Base-by-base conservation (phyloP, 1,284 basidiomycete species). In the Heterobasidion annosum region DNA sequence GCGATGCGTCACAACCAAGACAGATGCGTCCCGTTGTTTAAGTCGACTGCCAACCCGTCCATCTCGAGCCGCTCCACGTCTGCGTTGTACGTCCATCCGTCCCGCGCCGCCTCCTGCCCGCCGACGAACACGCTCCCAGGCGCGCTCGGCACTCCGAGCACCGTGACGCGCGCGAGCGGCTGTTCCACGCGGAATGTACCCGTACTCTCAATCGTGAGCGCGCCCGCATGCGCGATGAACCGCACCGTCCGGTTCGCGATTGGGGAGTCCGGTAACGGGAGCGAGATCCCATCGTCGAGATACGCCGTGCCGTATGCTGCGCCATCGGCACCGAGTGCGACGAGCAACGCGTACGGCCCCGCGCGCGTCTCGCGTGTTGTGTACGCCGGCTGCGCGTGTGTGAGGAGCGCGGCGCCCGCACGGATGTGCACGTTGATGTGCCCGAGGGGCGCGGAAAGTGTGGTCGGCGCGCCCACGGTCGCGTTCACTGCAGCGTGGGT, bases 361-460 rank as follows among this genome's bases (percentile, higher is more conserved):
- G 73, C 66, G 6, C 75, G 73, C 12, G 82, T 85, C 62, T 83
- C 81, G 50, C 70, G 70, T 42, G 79, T 73, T 0, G 83, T 87
- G 64, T 83, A 83, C 7, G 68, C 77, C 2, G 83, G 77, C 52
- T 72, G 62, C 3, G 74, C 67, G 60, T 85, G 79, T 33, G 85
- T 64, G 8, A 85, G 74, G 12, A 86, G 61, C n/a, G 77, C 77
- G 25, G 78, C 70, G 1, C 82, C 79, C 46, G 77, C 77, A 34
- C 83, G 78, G 56, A 85, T 69, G 64, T 88, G 85, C 12, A 88
- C 79, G 51, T 81, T 81, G 65, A 90, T 89, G 62, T 86, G 77
- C 3, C 81, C 76, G 1, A 91, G 75, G 0, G 85, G 82, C 2
- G 81, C 77, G 33, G 68, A 57, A 15, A 87, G 72, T 4, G 76